Base-by-base conservation (phyloP, 2,329 filamentous ascomycete genomes). In the Cladosporium velox region DNA sequence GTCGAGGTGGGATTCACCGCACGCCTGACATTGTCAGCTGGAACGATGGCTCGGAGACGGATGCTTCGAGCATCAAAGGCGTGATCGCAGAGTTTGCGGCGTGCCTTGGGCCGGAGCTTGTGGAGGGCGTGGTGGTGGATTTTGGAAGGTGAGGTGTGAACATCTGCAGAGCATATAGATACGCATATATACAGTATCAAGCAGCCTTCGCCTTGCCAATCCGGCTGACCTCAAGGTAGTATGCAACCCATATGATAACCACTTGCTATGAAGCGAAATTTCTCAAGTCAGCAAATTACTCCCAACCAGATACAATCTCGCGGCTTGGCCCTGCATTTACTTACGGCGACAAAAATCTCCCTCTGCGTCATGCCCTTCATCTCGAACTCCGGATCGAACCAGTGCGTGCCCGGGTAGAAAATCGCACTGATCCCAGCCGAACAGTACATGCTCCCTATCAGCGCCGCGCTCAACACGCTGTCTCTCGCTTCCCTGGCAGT, bases 41-140 rank as follows among this genome's bases (percentile, higher is more conserved):
- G 90, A 80, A 86, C 0, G 73, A 78, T 1, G 82, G 85, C 57
- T 77, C 79, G 38, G 67, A 71, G 38, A 77, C 90, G 14, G 80
- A 88, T 59, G 76, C 80, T 21, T 76, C 78, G 5, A 82, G 82
- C 1, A 76, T 91, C 38, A 91, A 89, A 73, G 84, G 86, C 0
- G 81, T 84, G 41, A 83, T 93, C 66, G 89, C 87, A 1, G 89
- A 92, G 69, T 75, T 92, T 60, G 85, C 88, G 3, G 88, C 90
- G 3, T 85, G 86, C 12, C 76, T 92, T 54, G 91, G 91, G 0
- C 80, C 84, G 1, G 86, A 89, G 52, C 74, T 89, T 59, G 81
- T 87, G 54, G 78, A 77, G 24, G 79, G 83, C 61, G 79, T 91
- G 21, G 85, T 88, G 51, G 77, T 92, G 15, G 85, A 90, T 71